Percentiles rank a stretch among this genome's conserved stretches.
Evolutionary conservation across 164 flowering plant species (phyloP).

Genomic region (Amborella trichopoda): DNA sequence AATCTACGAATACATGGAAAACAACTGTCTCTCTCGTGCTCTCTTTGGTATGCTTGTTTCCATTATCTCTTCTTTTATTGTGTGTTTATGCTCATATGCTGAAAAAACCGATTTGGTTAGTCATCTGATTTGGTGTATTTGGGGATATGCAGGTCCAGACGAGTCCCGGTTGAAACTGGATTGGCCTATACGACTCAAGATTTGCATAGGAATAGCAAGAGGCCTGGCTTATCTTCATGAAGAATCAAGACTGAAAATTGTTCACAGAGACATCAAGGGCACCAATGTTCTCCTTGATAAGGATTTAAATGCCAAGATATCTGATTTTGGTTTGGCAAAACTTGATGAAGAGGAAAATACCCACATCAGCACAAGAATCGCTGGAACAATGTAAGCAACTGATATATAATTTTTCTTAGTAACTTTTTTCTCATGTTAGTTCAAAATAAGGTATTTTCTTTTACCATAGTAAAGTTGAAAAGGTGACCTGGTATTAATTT

Average conservation of each 20-base stretch:
- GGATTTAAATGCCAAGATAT: constrained; percentile 2
- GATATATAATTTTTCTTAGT: too few relatives aligned
- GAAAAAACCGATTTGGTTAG: not conserved
- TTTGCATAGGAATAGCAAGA: not conserved
- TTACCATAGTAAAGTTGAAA: too few relatives aligned
- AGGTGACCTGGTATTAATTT: too few relatives aligned
- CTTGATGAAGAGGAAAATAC: constrained; percentile 2
- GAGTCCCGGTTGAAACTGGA: not conserved
- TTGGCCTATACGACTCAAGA: constrained; percentile 1
- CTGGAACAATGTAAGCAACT: constrained; percentile 1
- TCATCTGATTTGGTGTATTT: not conserved
- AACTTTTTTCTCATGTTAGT: too few relatives aligned
- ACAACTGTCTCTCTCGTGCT: constrained; percentile 60
- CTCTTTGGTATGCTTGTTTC: constrained; percentile 32
- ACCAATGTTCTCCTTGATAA: constrained; percentile 3
- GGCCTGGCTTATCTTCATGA: constrained; percentile 3
- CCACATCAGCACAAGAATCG: not conserved
- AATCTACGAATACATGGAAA: constrained; percentile 67
- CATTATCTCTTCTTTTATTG: not conserved
- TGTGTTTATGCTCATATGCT: not conserved
- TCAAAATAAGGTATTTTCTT: too few relatives aligned
- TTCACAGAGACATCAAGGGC: constrained; percentile 4
- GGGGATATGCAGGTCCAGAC: not conserved
- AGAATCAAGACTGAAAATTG: constrained; percentile 2
- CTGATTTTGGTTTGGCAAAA: constrained; percentile 3